phyloP scores from a whole-genome alignment of 768 basidiomycete genomes.

The Leccinum pellstonianum region DNA sequence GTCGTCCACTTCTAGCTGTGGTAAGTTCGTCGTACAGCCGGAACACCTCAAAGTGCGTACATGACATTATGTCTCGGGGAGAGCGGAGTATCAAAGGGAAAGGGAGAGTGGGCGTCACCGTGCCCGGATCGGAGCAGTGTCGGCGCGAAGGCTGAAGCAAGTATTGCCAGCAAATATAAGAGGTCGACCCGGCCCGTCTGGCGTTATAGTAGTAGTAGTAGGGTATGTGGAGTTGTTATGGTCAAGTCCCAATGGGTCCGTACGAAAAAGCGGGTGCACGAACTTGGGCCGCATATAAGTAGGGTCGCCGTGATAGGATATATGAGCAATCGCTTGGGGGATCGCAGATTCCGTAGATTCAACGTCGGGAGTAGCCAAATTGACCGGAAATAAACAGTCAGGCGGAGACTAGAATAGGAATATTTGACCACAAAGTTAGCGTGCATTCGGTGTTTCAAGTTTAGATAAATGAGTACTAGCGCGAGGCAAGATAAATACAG shows the following conservation, averaged over 20 bases:
- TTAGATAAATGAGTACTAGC: constrained; percentile 33
- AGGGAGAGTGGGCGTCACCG: background rate
- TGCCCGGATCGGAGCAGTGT: background rate
- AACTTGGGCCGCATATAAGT: constrained; percentile 4
- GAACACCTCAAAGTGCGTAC: constrained; percentile 12
- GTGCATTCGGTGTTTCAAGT: constrained; percentile 25
- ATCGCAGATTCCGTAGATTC: constrained; percentile 21
- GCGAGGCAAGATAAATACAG: constrained; percentile 20
- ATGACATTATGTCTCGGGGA: constrained; percentile 11
- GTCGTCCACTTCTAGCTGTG: constrained; percentile 4
- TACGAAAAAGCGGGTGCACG: constrained; percentile 5
- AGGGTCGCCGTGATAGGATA: constrained; percentile 26
- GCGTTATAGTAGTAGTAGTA: constrained; percentile 5
- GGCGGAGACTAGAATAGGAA: constrained; percentile 12
- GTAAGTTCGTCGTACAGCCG: background rate
- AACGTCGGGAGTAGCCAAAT: constrained; percentile 3
- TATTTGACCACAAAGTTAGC: constrained; percentile 12
- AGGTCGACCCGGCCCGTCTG: constrained; percentile 2
- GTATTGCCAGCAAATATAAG: background rate
- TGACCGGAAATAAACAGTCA: constrained; percentile 10
- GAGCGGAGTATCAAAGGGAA: background rate
- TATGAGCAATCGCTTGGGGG: constrained; percentile 16
- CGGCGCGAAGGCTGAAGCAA: constrained; percentile 1
- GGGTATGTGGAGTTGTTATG: constrained; percentile 7
- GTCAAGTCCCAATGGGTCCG: constrained; percentile 6